These are phyloP conservation scores for Sphaerostilbella broomeana DNA, from an alignment of 2,329 filamentous ascomycete species.

Conservation along the genomic window DNA sequence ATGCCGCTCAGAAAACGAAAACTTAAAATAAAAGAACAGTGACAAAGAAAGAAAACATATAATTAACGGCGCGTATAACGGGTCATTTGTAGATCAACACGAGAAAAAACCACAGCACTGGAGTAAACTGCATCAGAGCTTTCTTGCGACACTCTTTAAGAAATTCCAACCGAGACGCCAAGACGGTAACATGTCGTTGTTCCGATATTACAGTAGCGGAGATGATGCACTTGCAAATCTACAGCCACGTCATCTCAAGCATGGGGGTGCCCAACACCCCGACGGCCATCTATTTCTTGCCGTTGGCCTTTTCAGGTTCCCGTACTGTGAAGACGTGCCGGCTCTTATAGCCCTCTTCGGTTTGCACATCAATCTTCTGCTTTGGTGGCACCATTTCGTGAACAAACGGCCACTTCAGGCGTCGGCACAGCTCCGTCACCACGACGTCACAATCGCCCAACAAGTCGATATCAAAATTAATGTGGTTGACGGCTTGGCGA, in stretches of 20 bases:
- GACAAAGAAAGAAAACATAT: not conserved
- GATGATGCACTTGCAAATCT: too few species aligned
- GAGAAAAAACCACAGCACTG: not conserved
- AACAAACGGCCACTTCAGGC: constrained; percentile 70
- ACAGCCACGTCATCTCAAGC: too few species aligned
- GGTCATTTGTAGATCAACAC: too few species aligned
- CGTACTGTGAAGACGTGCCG: constrained; percentile 34
- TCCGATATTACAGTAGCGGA: too few species aligned
- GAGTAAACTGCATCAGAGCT: too few species aligned
- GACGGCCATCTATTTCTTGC: too few species aligned
- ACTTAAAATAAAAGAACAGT: not conserved
- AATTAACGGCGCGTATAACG: not conserved
- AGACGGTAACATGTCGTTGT: too few species aligned
- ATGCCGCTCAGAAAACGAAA: not conserved
- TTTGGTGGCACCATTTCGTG: constrained; percentile 77
- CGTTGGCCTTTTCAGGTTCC: too few species aligned
- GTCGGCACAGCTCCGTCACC: constrained; percentile 75
- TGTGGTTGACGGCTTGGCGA: constrained; percentile 74
- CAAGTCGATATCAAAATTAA: constrained; percentile 93
- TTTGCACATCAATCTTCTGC: constrained; percentile 52
- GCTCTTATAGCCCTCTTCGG: constrained; percentile 28
- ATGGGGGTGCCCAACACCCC: too few species aligned
- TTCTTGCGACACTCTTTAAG: too few species aligned
- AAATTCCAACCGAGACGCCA: too few species aligned
- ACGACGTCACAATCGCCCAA: constrained; percentile 93